A percentile compares a stretch with the other conserved stretches of the same genome.
Evolutionary conservation across 2,329 filamentous ascomycete genomes (phyloP).

Genomic region (Penicillium hesseltinei): DNA sequence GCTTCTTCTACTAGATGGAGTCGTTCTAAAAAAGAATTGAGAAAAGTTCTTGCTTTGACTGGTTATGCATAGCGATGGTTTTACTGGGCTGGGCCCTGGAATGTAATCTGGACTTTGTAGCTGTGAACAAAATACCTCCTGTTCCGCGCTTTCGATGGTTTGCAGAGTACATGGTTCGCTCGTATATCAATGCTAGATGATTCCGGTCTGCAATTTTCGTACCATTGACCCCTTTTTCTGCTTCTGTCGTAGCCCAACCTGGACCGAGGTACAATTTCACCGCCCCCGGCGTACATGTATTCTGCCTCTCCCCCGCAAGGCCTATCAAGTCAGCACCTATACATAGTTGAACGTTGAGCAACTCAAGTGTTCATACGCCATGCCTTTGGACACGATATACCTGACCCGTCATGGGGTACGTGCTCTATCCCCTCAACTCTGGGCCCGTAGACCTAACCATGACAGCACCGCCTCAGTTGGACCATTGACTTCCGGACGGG

Average conservation of each 20-base stretch:
- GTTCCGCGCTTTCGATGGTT: constrained; percentile 18
- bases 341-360: constrained; percentile 4
- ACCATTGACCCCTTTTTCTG: neutral
- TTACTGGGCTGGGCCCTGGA: constrained; percentile 24
- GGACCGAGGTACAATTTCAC: constrained; percentile 1
- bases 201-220: constrained; percentile 18
- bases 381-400: constrained; percentile 71
- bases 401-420: constrained; percentile 72
- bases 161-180: constrained; percentile 26
- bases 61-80: constrained; percentile 21
- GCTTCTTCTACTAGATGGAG: constrained; percentile 89
- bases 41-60: constrained; percentile 31
- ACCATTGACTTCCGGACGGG: constrained; percentile 78
- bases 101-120: constrained; percentile 26
- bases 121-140: constrained; percentile 20
- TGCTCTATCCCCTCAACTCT: constrained; percentile 13
- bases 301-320: constrained; percentile 23
- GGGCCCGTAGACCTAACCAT: neutral
- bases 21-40: constrained; percentile 24
- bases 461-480: constrained; percentile 87
- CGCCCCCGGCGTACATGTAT: constrained; percentile 1
- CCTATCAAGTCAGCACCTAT: neutral
- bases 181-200: constrained; percentile 22
- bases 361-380: constrained; percentile 31
- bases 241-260: neutral